phyloP scores from a whole-genome alignment of 257 asterid species.

The Linaria vulgaris region DNA sequence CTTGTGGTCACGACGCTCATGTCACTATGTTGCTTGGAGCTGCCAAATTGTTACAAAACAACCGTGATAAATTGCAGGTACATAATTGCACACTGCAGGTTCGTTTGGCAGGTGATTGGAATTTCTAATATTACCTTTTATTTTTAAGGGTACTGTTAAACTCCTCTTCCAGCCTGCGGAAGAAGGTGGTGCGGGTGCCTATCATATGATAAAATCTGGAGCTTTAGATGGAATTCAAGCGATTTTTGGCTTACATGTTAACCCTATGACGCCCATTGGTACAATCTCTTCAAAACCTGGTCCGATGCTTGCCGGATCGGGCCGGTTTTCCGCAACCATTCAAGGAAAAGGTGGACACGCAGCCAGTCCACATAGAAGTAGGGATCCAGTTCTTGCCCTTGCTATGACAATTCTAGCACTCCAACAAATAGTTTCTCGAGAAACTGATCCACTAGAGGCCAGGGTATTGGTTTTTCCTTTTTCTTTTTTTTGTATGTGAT shows the following conservation, averaged over 20 bases:
- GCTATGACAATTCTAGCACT: conserved; percentile 72
- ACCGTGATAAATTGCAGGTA: conserved; percentile 68
- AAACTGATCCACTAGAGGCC: conserved; percentile 76
- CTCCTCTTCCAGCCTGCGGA: conserved; percentile 91
- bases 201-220: conserved; percentile 62
- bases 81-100: neutral
- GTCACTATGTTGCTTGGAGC: conserved; percentile 95
- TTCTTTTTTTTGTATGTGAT: neutral
- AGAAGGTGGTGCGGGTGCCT: conserved; percentile 85
- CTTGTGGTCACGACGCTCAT: conserved; percentile 96
- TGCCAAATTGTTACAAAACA: conserved; percentile 68
- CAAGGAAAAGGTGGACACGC: conserved; percentile 87
- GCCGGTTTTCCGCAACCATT: conserved; percentile 58
- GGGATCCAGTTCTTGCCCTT: conserved; percentile 69
- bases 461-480: conserved; percentile 43
- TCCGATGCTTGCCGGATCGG: conserved; percentile 71
- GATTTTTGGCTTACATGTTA: conserved; percentile 70
- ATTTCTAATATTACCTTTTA: conserved; percentile 6
- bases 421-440: conserved; percentile 85
- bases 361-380: conserved; percentile 67
- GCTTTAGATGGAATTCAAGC: conserved; percentile 66
- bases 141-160: conserved; percentile 71
- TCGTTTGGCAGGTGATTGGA: conserved; percentile 14
- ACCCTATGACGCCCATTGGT: conserved; percentile 53
- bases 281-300: conserved; percentile 63